Base-by-base conservation (phyloP, 1,139 yeast genomes). In the Magnusiomyces fungicola region DNA sequence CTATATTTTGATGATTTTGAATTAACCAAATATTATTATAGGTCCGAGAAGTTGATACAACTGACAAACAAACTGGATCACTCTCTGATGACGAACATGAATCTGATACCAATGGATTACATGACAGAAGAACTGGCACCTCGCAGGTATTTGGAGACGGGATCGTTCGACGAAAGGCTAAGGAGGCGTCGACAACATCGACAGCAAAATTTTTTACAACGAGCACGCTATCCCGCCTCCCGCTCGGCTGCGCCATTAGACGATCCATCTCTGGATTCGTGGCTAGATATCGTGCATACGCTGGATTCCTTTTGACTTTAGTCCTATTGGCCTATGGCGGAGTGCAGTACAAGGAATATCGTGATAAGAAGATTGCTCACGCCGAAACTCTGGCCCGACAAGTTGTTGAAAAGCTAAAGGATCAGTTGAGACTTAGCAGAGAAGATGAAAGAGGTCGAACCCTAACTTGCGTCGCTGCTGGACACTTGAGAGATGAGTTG, bases 401-500 rank as follows among this genome's bases (percentile, higher is more conserved):
- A 25, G 61, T 61, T 14, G 57, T 69, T 43, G 55, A 55, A 3
- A 52, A 56, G 24, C 55, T 69, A 50, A 64, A 63, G 25, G 58
- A 61, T 12, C 80, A 76, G 61, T 66, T 69, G 23, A 50, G 57
- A 37, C 51, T 57, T 27, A 58, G 71, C 29, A 62, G 62, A 22
- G 51, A 57, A 37, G 74, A 69, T 51, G 34, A 61, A 46, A 56
- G 68, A 14, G 73, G 73, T 9, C 49, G 63, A 49, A 63, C 73
- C 1, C 65, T 66, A 22, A 64, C 79, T 22, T 84, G 75, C 60
- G 69, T 88, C 51, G 88, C 92, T 19, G 75, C 86, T 16, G 82
- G 83, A 43, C 95, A 86, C 59, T 72, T 89, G 38, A 75, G 96
- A 49, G 96, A 88, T 64, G 74, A 79, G 53, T 73, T 85, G 43